These are phyloP conservation scores for Isabelozyma pseudorhagii DNA, from an alignment of 805 yeast genomes.

Conservation along the genomic window DNA sequence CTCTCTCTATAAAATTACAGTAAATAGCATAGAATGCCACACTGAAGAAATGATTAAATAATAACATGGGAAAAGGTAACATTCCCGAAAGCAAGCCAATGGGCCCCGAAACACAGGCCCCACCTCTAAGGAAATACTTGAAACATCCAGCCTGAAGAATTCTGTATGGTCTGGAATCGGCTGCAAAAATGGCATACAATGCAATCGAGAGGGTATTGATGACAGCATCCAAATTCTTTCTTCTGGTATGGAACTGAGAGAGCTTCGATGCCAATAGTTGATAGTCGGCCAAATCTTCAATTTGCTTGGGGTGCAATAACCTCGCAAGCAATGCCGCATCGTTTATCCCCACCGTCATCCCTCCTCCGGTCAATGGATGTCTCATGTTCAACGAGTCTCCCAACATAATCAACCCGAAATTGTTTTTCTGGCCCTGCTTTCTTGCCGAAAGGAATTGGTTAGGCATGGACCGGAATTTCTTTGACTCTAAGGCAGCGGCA, in stretches of 20 bases:
- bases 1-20: slow-evolving; percentile 63
- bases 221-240: slow-evolving; percentile 79
- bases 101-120: slow-evolving; percentile 74
- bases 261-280: slow-evolving; percentile 54
- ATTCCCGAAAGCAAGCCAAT: slow-evolving; percentile 81
- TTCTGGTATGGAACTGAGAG: slow-evolving; percentile 66
- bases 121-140: slow-evolving; percentile 80
- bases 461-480: slow-evolving; percentile 82
- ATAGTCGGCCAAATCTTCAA: slow-evolving; percentile 57
- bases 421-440: slow-evolving; percentile 45
- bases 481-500: slow-evolving; percentile 50
- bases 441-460: slow-evolving; percentile 85
- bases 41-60: slow-evolving; percentile 82
- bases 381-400: slow-evolving; percentile 98
- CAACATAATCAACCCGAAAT: slow-evolving; percentile 73
- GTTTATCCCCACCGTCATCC: slow-evolving; percentile 95
- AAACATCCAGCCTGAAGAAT: slow-evolving; percentile 87
- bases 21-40: slow-evolving; percentile 85
- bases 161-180: slow-evolving; percentile 61
- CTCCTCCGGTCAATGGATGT: slow-evolving; percentile 98
- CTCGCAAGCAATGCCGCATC: slow-evolving; percentile 73
- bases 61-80: slow-evolving; percentile 65
- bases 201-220: slow-evolving; percentile 90
- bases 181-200: slow-evolving; percentile 85
- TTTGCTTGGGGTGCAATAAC: slow-evolving; percentile 52